phyloP scores from a whole-genome alignment of 2,329 filamentous ascomycete genomes.

The Pseudocercospora macadamiae region DNA sequence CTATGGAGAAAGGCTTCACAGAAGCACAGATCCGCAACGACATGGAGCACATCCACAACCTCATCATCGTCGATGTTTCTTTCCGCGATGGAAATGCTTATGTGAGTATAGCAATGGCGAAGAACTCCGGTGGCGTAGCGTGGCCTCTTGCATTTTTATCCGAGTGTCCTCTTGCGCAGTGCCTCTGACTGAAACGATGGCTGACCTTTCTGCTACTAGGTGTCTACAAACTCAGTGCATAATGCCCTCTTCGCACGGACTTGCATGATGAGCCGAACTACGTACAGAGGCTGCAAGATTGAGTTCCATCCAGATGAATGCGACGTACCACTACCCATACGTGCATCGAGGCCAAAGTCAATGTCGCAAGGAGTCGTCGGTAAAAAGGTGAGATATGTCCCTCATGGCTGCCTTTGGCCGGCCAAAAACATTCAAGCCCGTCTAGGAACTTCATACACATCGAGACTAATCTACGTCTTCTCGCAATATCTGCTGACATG shows the following conservation, averaged over 20 bases:
- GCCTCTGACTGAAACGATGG: too few relatives aligned
- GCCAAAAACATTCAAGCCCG: too few relatives aligned
- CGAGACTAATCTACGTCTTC: too few relatives aligned
- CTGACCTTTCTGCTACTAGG: background rate
- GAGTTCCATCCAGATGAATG: conserved; percentile 76
- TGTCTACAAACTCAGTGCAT: conserved; percentile 77
- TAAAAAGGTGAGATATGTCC: too few relatives aligned
- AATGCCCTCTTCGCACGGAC: conserved; percentile 74
- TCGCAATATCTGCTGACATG: too few relatives aligned
- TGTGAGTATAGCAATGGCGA: conserved; percentile 32
- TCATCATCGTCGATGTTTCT: conserved; percentile 68
- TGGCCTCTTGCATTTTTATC: too few relatives aligned
- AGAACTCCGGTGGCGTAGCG: too few relatives aligned
- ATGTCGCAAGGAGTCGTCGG: conserved; percentile 33
- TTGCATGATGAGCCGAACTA: conserved; percentile 71
- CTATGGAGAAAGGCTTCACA: conserved; percentile 56
- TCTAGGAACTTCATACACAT: too few relatives aligned
- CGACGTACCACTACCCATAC: conserved; percentile 55
- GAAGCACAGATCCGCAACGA: conserved; percentile 69
- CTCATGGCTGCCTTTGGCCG: too few relatives aligned
- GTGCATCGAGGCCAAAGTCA: conserved; percentile 34
- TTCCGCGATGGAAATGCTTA: conserved; percentile 64
- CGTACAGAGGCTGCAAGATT: conserved; percentile 72
- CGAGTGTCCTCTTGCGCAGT: too few relatives aligned
- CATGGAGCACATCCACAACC: conserved; percentile 79